Evolutionary conservation across 805 yeast species (phyloP).

Genomic region (Cyberlindnera suaveolens): DNA sequence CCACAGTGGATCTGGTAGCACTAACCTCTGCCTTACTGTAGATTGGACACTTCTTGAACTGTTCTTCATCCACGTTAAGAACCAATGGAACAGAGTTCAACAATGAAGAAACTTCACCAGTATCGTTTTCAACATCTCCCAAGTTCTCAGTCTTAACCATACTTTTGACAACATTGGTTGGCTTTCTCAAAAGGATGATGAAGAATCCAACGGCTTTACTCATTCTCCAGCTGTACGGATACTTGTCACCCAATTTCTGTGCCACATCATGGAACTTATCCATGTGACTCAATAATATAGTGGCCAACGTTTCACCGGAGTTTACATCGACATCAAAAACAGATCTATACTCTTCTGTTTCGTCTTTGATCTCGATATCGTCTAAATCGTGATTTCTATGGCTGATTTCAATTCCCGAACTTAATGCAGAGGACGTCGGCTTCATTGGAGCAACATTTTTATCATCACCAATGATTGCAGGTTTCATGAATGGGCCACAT

Average conservation of each 20-base stretch:
- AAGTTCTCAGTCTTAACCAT: slow-evolving; percentile 19
- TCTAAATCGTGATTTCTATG: slow-evolving; percentile 20
- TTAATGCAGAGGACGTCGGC: not conserved
- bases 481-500: slow-evolving; percentile 35
- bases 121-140: slow-evolving; percentile 16
- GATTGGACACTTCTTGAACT: slow-evolving; percentile 10
- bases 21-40: slow-evolving; percentile 7
- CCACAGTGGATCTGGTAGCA: slow-evolving; percentile 7
- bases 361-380: slow-evolving; percentile 17
- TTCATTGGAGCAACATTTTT: not conserved
- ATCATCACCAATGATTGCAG: slow-evolving; percentile 3
- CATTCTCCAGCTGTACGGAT: slow-evolving; percentile 65
- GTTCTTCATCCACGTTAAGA: slow-evolving; percentile 18
- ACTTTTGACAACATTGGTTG: slow-evolving; percentile 20
- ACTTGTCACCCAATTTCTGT: slow-evolving; percentile 46
- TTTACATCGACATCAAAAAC: slow-evolving; percentile 29
- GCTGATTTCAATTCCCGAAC: slow-evolving; percentile 10
- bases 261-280: slow-evolving; percentile 34
- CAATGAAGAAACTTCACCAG: slow-evolving; percentile 16
- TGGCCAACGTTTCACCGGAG: slow-evolving; percentile 32
- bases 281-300: slow-evolving; percentile 34
- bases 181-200: slow-evolving; percentile 31
- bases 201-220: slow-evolving; percentile 47
- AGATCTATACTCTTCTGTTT: slow-evolving; percentile 20
- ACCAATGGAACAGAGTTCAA: slow-evolving; percentile 22